Evolutionary conservation across 768 basidiomycete genomes (phyloP), one percentile per base, ranked within the genome.

Genomic region (Phylloporus arenicola): DNA sequence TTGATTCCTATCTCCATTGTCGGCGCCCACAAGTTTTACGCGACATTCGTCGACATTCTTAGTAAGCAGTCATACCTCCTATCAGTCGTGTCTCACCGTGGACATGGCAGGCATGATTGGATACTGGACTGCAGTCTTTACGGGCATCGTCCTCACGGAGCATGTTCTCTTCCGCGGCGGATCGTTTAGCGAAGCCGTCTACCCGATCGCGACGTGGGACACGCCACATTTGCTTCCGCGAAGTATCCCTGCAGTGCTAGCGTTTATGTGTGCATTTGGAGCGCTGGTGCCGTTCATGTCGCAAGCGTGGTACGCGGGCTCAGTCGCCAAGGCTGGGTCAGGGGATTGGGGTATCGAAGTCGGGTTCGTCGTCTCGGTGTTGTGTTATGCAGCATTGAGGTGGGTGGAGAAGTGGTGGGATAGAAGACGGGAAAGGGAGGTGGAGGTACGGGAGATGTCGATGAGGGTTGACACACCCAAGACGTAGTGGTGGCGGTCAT

Each of bases 261-360:
- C 76, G 3, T 73, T 74, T 41, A 17, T 68, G 12, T 72, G 70
- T 34, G 71, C 68, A 2, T 69, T 68, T 22, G 69, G 73, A 4
- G 60, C 72, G 25, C 58, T 75, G 37, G 62, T 79, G 5, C 70
- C 75, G 11, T 75, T 72, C 52, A 80, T 80, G 77, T 70, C 73
- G 40, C 78, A 80, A 40, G 76, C 63, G 35, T 80, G 76, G 76
- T 80, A 72, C 52, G 67, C 68, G 4, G 78, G 79, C 0, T 75
- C 77, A 0, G 72, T 80, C 30, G 79, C 79, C 20, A 59, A 44
- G 22, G 47, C 51, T 6, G 69, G 71, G 4, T 70, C 74, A 12
- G 79, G 79, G 6, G 79, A 80, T 49, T 73, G 80, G 34, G 78
- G 75, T 0, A 64, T 80, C 29, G 64, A 73, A 31, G 68, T 69